Evolutionary conservation across 179 eudicot genomes (phyloP).

Genomic region (Carnegiea gigantea): DNA sequence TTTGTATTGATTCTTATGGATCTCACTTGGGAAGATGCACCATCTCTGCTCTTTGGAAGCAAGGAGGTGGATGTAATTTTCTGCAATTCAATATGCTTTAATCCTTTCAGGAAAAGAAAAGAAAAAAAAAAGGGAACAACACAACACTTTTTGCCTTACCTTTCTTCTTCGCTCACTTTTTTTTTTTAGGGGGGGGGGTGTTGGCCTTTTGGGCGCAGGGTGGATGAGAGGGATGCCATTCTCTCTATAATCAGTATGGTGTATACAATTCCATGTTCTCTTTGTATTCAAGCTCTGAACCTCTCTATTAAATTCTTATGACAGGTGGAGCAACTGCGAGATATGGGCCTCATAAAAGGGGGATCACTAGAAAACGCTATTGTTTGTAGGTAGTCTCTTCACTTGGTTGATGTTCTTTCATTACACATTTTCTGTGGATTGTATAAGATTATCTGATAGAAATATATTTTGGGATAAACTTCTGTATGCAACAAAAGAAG

Average conservation of each 20-base stretch:
- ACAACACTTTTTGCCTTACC: neutral
- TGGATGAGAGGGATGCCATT: too few species aligned
- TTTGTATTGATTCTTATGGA: too few species aligned
- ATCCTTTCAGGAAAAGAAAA: too few species aligned
- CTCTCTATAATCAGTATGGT: neutral
- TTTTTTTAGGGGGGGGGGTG: neutral
- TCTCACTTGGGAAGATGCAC: too few species aligned
- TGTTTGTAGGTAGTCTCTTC: slow-evolving; percentile 68
- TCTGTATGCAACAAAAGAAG: neutral
- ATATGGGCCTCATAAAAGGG: slow-evolving; percentile 80
- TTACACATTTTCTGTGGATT: neutral
- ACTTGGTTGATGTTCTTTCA: neutral
- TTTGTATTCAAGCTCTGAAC: neutral
- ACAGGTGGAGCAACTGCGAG: slow-evolving; percentile 79
- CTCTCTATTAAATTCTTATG: slow-evolving; percentile 23
- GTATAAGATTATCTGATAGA: neutral
- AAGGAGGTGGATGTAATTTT: too few species aligned
- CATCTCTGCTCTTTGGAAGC: too few species aligned
- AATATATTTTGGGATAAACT: neutral
- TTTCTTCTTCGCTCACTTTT: neutral
- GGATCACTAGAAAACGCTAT: slow-evolving; percentile 92
- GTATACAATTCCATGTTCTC: neutral
- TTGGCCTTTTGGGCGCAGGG: too few species aligned
- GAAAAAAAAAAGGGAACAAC: too few species aligned
- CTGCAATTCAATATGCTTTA: too few species aligned